Percentiles rank a stretch among this genome's conserved stretches.
phyloP scores from a whole-genome alignment of 805 yeast genomes.

The Starmerella scarabaei region DNA sequence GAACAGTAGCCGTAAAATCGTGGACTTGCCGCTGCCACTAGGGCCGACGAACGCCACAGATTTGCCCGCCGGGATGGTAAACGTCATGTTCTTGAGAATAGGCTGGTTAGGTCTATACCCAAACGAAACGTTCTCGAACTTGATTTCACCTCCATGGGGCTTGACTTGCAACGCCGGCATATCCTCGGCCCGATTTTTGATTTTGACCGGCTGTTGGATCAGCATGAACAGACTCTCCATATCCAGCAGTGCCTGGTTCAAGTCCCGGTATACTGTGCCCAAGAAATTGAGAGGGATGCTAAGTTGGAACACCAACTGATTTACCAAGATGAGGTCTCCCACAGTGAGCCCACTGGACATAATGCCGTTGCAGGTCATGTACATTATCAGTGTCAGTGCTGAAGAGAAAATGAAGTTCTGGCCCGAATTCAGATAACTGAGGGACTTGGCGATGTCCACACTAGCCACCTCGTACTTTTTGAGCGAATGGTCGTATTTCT shows the following conservation, averaged over 20 bases:
- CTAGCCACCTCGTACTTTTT: constrained; percentile 55
- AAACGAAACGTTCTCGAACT: constrained; percentile 81
- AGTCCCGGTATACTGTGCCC: constrained; percentile 90
- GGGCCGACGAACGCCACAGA: constrained; percentile 95
- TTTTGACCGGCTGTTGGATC: constrained; percentile 58
- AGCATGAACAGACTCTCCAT: constrained; percentile 90
- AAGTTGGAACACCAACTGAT: constrained; percentile 90
- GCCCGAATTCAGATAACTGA: constrained; percentile 64
- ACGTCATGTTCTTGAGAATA: constrained; percentile 65
- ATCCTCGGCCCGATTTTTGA: constrained; percentile 42
- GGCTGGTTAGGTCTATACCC: constrained; percentile 86
- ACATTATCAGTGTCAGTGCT: constrained; percentile 95
- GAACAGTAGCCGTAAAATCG: constrained; percentile 69
- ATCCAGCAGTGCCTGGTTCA: constrained; percentile 83
- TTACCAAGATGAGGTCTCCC: constrained; percentile 88
- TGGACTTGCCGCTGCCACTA: constrained; percentile 90
- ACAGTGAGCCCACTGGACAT: constrained; percentile 69
- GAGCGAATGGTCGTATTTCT: constrained; percentile 67
- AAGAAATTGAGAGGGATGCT: constrained; percentile 88
- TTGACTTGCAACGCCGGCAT: constrained; percentile 49
- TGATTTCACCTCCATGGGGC: constrained; percentile 55
- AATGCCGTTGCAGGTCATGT: constrained; percentile 93
- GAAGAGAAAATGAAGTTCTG: constrained; percentile 67
- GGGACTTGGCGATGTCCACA: constrained; percentile 64
- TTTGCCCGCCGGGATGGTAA: constrained; percentile 78